A percentile compares a stretch with the other conserved stretches of the same genome.
Evolutionary conservation across 768 basidiomycete species (phyloP).

Genomic region (Kwoniella bestiolae): DNA sequence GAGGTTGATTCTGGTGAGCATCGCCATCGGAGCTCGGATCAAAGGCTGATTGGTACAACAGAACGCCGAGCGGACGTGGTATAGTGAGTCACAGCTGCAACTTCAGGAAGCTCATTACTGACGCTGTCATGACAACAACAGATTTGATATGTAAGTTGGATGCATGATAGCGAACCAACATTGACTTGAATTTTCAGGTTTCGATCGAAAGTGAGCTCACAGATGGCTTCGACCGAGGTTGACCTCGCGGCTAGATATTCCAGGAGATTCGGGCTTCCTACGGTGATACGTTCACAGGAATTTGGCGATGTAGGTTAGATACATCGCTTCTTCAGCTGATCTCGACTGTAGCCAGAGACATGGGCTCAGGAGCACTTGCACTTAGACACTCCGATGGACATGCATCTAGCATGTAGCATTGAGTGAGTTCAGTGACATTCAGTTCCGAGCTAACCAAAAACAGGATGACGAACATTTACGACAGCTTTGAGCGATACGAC

Average conservation of each 20-base stretch:
- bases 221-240: neutral
- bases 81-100: slow-evolving; percentile 13
- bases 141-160: too few relatives aligned
- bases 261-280: slow-evolving; percentile 21
- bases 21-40: neutral
- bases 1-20: slow-evolving; percentile 15
- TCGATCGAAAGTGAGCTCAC: too few relatives aligned
- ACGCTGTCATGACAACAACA: too few relatives aligned
- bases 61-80: slow-evolving; percentile 27
- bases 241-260: slow-evolving; percentile 17
- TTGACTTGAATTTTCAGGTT: too few relatives aligned
- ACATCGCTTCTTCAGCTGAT: neutral
- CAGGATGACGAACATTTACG: slow-evolving; percentile 3
- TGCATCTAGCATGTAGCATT: slow-evolving; percentile 25
- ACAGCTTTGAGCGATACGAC: neutral
- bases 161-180: neutral
- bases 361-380: slow-evolving; percentile 25
- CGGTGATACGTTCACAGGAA: slow-evolving; percentile 9
- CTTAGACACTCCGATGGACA: slow-evolving; percentile 13
- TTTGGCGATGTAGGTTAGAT: slow-evolving; percentile 13
- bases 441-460: neutral
- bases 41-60: neutral
- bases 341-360: neutral
- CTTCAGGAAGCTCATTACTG: too few relatives aligned
- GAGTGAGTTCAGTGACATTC: slow-evolving; percentile 14